Evolutionary conservation across 495 filamentous ascomycete genomes (phyloP).

Genomic region (Trypethelium eluteriae): DNA sequence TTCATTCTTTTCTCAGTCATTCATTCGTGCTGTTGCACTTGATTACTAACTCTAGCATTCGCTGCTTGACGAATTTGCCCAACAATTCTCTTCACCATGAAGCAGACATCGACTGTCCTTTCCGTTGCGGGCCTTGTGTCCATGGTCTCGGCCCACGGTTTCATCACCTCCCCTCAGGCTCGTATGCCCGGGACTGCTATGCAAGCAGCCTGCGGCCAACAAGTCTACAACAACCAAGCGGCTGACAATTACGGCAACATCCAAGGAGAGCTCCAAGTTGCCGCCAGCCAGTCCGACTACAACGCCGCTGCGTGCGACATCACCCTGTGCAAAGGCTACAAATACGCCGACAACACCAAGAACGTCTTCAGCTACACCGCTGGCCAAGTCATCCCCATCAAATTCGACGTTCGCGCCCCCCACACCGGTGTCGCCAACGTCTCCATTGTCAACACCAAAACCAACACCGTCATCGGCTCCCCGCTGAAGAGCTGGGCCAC

Average conservation of each 20-base stretch:
- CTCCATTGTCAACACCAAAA: conserved; percentile 47
- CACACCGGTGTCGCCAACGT: conserved; percentile 64
- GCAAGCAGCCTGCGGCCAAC: conserved; percentile 52
- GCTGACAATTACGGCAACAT: conserved; percentile 61
- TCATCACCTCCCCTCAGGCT: conserved; percentile 50
- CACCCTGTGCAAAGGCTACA: conserved; percentile 64
- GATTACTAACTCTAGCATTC: neutral
- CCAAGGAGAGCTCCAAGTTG: conserved; percentile 56
- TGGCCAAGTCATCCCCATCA: conserved; percentile 53
- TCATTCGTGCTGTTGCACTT: conserved; percentile 11
- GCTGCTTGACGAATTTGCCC: neutral
- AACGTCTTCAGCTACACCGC: conserved; percentile 55
- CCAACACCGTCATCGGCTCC: conserved; percentile 49
- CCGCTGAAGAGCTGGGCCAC: conserved; percentile 50
- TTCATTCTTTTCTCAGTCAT: conserved; percentile 11
- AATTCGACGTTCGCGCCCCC: conserved; percentile 54
- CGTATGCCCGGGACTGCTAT: conserved; percentile 56
- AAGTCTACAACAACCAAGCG: conserved; percentile 53
- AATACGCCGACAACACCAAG: conserved; percentile 62
- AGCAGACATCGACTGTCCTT: conserved; percentile 19
- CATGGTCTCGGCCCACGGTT: conserved; percentile 54
- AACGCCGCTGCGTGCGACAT: conserved; percentile 53
- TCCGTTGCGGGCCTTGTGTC: conserved; percentile 44
- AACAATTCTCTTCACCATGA: conserved; percentile 16
- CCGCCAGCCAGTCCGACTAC: conserved; percentile 49